Evolutionary conservation across 441 rosid species (phyloP).

Genomic region (Syzygium malaccense): DNA sequence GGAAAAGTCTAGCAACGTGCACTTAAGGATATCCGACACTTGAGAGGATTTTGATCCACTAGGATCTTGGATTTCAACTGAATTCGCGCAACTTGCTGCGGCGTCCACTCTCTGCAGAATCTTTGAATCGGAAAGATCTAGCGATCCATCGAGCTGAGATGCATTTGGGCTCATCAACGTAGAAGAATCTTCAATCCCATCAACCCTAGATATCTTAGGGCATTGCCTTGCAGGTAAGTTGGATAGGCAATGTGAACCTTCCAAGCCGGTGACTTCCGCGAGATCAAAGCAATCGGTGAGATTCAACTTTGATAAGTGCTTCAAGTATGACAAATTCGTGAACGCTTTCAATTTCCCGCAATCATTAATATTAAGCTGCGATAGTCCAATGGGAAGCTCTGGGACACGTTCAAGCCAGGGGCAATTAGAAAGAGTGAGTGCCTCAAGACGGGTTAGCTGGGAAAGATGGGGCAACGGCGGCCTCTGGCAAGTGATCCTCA

Average conservation of each 20-base stretch:
- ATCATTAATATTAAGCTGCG: rapidly evolving
- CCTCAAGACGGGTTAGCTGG: not conserved
- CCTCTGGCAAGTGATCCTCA: not conserved
- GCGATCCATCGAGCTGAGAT: not conserved
- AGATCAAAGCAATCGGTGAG: not conserved
- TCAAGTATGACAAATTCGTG: not conserved
- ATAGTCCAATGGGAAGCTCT: not conserved
- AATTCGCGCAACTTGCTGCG: not conserved
- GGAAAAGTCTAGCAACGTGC: not conserved
- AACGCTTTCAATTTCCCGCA: not conserved
- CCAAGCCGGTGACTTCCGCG: rapidly evolving
- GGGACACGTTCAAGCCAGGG: not conserved
- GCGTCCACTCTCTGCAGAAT: not conserved
- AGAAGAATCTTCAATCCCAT: not conserved
- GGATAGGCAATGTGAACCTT: not conserved
- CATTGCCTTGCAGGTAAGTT: no score
- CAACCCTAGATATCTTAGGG: not conserved
- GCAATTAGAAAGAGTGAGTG: not conserved
- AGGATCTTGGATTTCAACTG: not conserved
- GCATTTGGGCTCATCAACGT: rapidly evolving
- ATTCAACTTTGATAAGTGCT: rapidly evolving
- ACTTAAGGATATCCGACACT: not conserved
- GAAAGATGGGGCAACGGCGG: not conserved
- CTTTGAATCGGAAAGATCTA: not conserved
- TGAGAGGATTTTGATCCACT: not conserved